A percentile compares a stretch with the other conserved stretches of the same genome.
Evolutionary conservation across 228 moss, liverwort and hornwort species (phyloP).

Genomic region (Sphagnum magellanicum): DNA sequence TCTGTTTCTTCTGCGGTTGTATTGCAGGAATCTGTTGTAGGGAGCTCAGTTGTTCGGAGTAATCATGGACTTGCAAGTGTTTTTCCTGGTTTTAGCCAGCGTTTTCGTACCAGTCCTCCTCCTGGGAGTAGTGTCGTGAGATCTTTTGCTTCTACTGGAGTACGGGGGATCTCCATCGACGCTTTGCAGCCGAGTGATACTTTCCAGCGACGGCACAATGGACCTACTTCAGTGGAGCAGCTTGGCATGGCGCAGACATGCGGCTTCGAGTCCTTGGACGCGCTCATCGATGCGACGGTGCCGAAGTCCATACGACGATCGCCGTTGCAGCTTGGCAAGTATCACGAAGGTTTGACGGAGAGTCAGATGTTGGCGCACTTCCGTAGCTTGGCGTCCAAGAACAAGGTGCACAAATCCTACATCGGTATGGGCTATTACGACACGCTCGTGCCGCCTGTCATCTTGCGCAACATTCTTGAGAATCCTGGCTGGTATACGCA

Average conservation of each 20-base stretch:
- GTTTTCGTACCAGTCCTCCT: too few relatives aligned
- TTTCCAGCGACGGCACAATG: conserved; percentile 82
- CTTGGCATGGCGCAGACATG: conserved; percentile 64
- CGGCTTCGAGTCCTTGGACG: conserved; percentile 63
- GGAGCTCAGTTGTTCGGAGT: too few relatives aligned
- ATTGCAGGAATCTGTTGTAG: too few relatives aligned
- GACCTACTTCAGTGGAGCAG: conserved; percentile 63
- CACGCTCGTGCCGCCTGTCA: conserved; percentile 72
- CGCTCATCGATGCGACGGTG: conserved; percentile 76
- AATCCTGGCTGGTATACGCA: conserved; percentile 99
- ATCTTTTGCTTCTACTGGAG: conserved; percentile 16
- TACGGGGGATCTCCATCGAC: conserved; percentile 58
- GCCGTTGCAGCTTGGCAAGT: conserved; percentile 53
- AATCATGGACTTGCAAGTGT: too few relatives aligned
- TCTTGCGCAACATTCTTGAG: conserved; percentile 87
- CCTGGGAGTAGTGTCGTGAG: too few relatives aligned
- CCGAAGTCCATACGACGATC: conserved; percentile 76
- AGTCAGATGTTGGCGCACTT: conserved; percentile 79
- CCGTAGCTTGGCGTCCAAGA: conserved; percentile 59
- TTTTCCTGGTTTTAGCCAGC: too few relatives aligned
- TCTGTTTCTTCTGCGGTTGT: too few relatives aligned
- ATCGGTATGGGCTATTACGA: conserved; percentile 95
- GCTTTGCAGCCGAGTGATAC: conserved; percentile 84
- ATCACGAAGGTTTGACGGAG: conserved; percentile 78
- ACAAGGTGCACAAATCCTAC: conserved; percentile 67